Percentiles rank a stretch among this genome's conserved stretches.
Evolutionary conservation across 2,329 filamentous ascomycete genomes (phyloP).

Genomic region (Celoporthe dispersa): DNA sequence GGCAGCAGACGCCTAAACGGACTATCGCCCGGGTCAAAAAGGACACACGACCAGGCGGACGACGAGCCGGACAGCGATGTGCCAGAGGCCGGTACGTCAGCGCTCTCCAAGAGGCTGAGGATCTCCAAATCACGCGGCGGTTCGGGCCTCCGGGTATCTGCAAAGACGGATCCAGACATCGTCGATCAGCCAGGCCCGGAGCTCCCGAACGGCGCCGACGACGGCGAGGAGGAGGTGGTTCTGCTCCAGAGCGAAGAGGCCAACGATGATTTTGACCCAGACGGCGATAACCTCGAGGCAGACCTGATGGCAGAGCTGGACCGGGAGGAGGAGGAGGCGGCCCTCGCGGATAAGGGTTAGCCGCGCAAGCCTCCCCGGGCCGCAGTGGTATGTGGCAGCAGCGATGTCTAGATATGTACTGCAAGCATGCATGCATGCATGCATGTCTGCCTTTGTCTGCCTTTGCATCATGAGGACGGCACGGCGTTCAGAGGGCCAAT

Average conservation of each 20-base stretch:
- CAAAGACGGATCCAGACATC: neutral
- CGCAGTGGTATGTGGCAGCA: neutral
- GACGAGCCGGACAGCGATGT: conserved; percentile 26
- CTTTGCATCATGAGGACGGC: conserved; percentile 1
- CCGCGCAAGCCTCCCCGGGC: neutral
- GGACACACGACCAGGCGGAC: conserved; percentile 36
- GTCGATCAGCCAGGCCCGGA: neutral
- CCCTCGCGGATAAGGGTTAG: conserved; percentile 31
- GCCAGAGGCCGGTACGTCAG: conserved; percentile 35
- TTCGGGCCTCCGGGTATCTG: conserved; percentile 49
- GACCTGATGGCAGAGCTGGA: conserved; percentile 67
- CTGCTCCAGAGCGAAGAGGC: conserved; percentile 31
- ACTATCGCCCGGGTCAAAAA: conserved; percentile 34
- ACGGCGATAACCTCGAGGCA: conserved; percentile 62
- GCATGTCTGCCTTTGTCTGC: neutral
- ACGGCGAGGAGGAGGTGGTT: conserved; percentile 44
- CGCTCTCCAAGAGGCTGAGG: conserved; percentile 56
- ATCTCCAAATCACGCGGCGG: conserved; percentile 50
- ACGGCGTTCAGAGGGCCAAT: neutral
- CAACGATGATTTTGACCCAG: conserved; percentile 15
- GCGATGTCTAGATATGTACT: neutral
- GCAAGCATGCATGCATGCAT: neutral
- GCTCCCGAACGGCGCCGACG: conserved; percentile 1
- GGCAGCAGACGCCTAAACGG: conserved; percentile 23
- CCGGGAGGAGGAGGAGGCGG: conserved; percentile 39